Evolutionary conservation across 2,329 filamentous ascomycete genomes (phyloP).

Genomic region (Aschersonia sp.): DNA sequence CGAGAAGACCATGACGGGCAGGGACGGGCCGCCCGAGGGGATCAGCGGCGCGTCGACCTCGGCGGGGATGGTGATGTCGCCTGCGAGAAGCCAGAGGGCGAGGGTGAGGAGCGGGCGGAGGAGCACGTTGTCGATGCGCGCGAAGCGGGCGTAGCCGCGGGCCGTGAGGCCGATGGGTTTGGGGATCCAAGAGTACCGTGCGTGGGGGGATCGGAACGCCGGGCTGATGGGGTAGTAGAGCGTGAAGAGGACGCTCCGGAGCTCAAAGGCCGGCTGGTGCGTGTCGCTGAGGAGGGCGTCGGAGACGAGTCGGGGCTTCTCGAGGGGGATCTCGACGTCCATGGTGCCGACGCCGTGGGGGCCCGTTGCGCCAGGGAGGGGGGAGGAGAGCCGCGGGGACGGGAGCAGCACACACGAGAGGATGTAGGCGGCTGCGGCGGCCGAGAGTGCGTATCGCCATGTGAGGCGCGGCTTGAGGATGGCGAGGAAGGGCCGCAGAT

Average conservation of each 20-base stretch:
- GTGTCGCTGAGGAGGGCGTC: constrained; percentile 18
- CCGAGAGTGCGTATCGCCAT: background rate
- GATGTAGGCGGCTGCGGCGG: constrained; percentile 14
- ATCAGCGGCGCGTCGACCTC: constrained; percentile 29
- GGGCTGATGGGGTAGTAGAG: constrained; percentile 29
- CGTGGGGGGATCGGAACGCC: constrained; percentile 7
- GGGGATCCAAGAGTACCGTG: constrained; percentile 29
- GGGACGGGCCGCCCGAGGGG: constrained; percentile 8
- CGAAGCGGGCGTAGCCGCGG: constrained; percentile 30
- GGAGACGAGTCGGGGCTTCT: constrained; percentile 15
- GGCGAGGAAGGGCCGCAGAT: background rate
- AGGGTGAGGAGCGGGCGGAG: constrained; percentile 27
- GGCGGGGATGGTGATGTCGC: constrained; percentile 30
- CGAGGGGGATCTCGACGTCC: constrained; percentile 30
- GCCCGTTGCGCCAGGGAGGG: constrained; percentile 28
- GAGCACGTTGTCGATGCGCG: constrained; percentile 26
- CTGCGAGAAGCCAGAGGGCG: constrained; percentile 25
- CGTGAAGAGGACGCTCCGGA: constrained; percentile 33
- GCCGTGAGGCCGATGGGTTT: constrained; percentile 28
- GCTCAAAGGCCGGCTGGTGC: constrained; percentile 25
- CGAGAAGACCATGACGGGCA: constrained; percentile 35
- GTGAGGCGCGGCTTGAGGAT: background rate
- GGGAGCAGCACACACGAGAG: constrained; percentile 24
- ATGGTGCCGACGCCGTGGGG: constrained; percentile 29
- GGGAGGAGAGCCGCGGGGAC: constrained; percentile 27